A percentile compares a stretch with the other conserved stretches of the same genome.
phyloP scores from a whole-genome alignment of 2,329 filamentous ascomycete genomes.

The Cladosporium colombiae region DNA sequence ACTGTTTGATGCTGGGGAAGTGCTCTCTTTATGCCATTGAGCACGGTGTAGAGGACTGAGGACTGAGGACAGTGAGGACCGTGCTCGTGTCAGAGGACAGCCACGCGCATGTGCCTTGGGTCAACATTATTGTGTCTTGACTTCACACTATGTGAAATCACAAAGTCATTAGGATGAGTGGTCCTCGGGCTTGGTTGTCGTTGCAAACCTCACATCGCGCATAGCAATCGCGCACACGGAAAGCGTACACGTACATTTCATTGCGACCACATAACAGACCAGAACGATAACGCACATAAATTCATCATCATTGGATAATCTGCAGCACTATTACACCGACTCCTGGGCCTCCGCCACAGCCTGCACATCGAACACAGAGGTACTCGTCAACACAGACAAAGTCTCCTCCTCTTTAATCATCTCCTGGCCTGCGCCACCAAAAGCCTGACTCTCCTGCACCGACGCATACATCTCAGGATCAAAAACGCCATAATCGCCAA shows the following conservation, averaged over 20 bases:
- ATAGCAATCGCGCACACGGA: background rate
- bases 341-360: background rate
- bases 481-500: conserved; percentile 18
- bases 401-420: conserved; percentile 18
- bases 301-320: background rate
- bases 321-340: background rate
- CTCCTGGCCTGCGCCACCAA: conserved; percentile 27
- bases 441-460: conserved; percentile 25
- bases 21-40: background rate
- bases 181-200: background rate
- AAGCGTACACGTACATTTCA: background rate
- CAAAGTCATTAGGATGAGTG: background rate
- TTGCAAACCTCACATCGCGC: background rate
- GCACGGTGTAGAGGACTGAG: background rate
- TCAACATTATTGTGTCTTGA: no score
- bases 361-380: background rate
- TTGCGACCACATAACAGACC: background rate
- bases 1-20: background rate
- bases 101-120: no score
- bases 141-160: no score
- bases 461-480: conserved; percentile 22
- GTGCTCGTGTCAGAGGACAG: background rate
- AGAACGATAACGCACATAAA: background rate
- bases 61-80: background rate
- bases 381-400: conserved; percentile 4